These are phyloP conservation scores for Aegle marmelos DNA, from an alignment of 345 rosid genomes.

Conservation along the genomic window DNA sequence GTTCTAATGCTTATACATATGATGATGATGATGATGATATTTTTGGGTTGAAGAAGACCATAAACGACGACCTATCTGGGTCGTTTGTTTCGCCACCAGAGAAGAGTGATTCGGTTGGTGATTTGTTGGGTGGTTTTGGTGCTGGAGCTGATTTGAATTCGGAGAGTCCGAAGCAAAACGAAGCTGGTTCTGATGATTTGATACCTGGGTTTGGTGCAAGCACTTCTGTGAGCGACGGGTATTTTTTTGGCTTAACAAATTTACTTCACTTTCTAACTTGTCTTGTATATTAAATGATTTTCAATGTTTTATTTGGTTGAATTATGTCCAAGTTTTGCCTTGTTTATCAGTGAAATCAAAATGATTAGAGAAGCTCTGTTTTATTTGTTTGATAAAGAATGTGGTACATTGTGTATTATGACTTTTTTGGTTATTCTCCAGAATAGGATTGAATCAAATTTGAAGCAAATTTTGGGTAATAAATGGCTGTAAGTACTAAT, in stretches of 20 bases:
- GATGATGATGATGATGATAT: constrained; percentile 55
- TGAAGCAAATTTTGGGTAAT: background rate
- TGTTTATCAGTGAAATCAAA: background rate
- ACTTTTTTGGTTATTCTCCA: background rate
- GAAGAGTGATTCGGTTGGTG: constrained; percentile 40
- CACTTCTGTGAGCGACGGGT: constrained; percentile 43
- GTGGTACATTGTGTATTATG: background rate
- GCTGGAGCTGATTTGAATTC: constrained; percentile 28
- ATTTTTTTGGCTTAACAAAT: constrained; percentile 7
- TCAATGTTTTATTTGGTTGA: background rate
- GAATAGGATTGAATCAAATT: background rate
- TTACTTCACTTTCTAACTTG: constrained; percentile 1
- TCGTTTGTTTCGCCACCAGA: constrained; percentile 42
- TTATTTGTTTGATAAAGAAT: background rate
- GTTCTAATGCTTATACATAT: constrained; percentile 27
- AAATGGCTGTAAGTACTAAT: background rate
- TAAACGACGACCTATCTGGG: constrained; percentile 40
- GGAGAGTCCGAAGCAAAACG: constrained; percentile 24
- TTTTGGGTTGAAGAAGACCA: constrained; percentile 31
- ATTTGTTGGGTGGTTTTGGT: constrained; percentile 57
- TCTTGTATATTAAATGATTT: background rate
- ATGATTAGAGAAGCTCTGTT: constrained; percentile 1
- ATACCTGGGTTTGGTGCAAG: constrained; percentile 72
- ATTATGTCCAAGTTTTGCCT: background rate
- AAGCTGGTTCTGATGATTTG: constrained; percentile 56